Evolutionary conservation across 352 stramenopile species (phyloP), one percentile per base, ranked within the genome.

Genomic region (Phytophthora gonapodyides): DNA sequence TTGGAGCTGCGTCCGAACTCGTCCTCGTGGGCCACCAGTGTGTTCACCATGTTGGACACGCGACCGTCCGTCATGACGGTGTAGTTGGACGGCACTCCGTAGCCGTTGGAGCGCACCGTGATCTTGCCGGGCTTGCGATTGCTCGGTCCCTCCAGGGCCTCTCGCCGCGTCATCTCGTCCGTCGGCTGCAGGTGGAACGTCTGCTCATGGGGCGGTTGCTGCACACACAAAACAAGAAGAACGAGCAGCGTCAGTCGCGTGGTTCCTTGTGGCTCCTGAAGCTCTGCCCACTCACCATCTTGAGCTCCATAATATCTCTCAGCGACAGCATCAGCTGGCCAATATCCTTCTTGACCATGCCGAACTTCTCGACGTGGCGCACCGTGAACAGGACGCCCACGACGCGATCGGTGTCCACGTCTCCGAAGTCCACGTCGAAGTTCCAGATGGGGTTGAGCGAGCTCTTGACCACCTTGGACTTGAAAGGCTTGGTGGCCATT

Each of bases 361-460:
- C 83, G 51, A 92, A 79, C 64, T 82, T 90, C 63, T 88, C 83
- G 10, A 86, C 66, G 60, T 92, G 83, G 16, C 74, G 73, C 36
- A 92, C 81, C 12, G 82, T 80, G 51, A 90, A 81, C 37, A 84
- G 60, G 45, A 92, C 83, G 24, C 83, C 83, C 40, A 88, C 64
- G 44, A 90, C 80, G 38, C 66, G 77, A 30, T 90, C 79, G 7
- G 69, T 80, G 59, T 90, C 80, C 16, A 89, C 78, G 57, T 90
- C 80, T 21, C 83, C 83, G 68, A 92, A 92, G 64, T 92, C 83
- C 41, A 89, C 79, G 57, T 90, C 79, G 42, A 92, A 81, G 62
- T 90, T 88, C 83, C 83, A 92, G 48, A 90, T 88, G 34, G 83
- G 83, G 60, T 92, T 90, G 17, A 92, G 72, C 37, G 83, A 87